Evolutionary conservation across 78 protist species (phyloP).

Genomic region (Capsaspora owczarzaki): DNA sequence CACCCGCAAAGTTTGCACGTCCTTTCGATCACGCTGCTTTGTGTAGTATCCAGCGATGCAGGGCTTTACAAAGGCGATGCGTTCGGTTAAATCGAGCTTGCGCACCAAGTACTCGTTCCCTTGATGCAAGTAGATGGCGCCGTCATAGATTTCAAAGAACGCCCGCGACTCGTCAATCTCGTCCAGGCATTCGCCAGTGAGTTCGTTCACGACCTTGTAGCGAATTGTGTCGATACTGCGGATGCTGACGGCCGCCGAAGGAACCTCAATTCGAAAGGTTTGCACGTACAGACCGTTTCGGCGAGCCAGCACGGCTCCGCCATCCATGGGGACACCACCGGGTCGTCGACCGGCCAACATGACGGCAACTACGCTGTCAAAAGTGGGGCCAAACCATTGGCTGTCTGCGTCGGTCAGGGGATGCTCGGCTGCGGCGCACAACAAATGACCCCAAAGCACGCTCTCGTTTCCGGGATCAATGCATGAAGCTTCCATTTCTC

Average conservation of each 20-base stretch:
- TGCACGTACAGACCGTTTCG: too few relatives aligned
- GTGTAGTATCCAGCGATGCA: neutral
- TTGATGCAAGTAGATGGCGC: neutral
- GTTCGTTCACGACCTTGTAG: neutral
- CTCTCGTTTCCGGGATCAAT: neutral
- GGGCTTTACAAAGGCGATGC: neutral
- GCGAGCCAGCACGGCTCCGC: slow-evolving; percentile 2
- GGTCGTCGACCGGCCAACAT: neutral
- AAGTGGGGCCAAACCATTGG: neutral
- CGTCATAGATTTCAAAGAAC: neutral
- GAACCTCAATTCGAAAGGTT: too few relatives aligned
- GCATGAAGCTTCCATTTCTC: neutral
- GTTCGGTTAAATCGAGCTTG: neutral
- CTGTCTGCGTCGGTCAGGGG: neutral
- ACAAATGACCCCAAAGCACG: neutral
- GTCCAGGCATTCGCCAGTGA: neutral
- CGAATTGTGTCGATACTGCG: neutral
- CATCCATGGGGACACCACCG: neutral
- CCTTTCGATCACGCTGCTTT: neutral
- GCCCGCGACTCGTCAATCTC: neutral
- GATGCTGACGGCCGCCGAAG: too few relatives aligned
- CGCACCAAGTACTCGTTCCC: neutral
- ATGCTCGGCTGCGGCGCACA: neutral
- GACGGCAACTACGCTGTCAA: neutral
- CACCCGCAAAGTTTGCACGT: neutral